Evolutionary conservation across 2,329 filamentous ascomycete species (phyloP).

Genomic region (Sporothrix sp.): DNA sequence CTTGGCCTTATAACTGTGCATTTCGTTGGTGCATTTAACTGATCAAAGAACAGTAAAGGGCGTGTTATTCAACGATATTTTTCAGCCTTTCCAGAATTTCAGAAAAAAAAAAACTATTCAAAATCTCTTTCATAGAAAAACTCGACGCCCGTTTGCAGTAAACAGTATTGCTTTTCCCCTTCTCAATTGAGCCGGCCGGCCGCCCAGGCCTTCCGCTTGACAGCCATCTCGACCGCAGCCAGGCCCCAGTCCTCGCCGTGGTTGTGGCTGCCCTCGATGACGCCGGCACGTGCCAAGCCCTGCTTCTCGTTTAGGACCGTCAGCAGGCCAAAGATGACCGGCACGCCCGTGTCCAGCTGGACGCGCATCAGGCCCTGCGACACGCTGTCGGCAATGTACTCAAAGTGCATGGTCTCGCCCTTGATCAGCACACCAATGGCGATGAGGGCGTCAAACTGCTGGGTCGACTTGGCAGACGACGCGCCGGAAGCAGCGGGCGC

Average conservation of each 20-base stretch:
- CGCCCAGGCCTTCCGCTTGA: slow-evolving; percentile 77
- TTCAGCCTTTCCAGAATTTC: too few species aligned
- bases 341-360: slow-evolving; percentile 78
- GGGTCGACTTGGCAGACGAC: slow-evolving; percentile 32
- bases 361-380: slow-evolving; percentile 90
- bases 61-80: too few species aligned
- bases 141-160: too few species aligned
- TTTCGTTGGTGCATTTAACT: too few species aligned
- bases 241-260: slow-evolving; percentile 95
- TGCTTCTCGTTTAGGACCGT: slow-evolving; percentile 86
- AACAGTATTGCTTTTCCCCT: too few species aligned
- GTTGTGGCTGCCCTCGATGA: slow-evolving; percentile 64
- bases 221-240: slow-evolving; percentile 87
- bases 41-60: too few species aligned
- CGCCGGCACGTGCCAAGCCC: slow-evolving; percentile 71
- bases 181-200: slow-evolving; percentile 50
- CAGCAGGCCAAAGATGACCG: slow-evolving; percentile 84
- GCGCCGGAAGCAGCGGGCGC: slow-evolving; percentile 44
- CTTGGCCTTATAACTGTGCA: too few species aligned
- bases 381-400: slow-evolving; percentile 91
- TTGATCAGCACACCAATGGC: slow-evolving; percentile 96
- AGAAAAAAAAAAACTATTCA: too few species aligned
- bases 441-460: slow-evolving; percentile 85
- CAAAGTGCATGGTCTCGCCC: slow-evolving; percentile 98
- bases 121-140: too few species aligned